Evolutionary conservation across 2,329 filamentous ascomycete species (phyloP), one percentile per base, ranked within the genome.

Genomic region (Hortaea sp.): DNA sequence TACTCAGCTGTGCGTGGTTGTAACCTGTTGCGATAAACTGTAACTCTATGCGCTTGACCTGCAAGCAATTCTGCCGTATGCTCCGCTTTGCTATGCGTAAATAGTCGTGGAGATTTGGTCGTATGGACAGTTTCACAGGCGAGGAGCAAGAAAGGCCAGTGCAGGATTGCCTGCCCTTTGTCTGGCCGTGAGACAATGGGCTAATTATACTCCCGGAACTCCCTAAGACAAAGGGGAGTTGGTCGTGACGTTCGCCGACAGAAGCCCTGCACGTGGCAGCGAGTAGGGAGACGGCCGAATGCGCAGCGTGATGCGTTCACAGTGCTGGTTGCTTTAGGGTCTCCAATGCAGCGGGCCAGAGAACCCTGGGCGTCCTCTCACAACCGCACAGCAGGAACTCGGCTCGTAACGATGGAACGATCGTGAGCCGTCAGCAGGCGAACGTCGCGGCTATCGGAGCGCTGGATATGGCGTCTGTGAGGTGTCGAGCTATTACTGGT

Each of bases 61-160:
- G 46, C 46, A 48, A 48, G 46, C 46, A 42, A 10, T n/a, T 3
- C 11, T 29, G 9, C 11, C 38, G n/a, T 42, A 39, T 42, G 11
- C n/a, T 41, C 7, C 39, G 28, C 43, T 9, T 9, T 37, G 4
- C 31, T 29, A 43, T 47, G 32, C 44, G 37, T 47, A 34, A 27
- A 32, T 28, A 6, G 7, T n/a, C 10, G 5, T 13, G 44, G 27
- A 4, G 29, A 27, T 37, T 29, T 39, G 42, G 12, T 5, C 6
- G 42, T 39, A 27, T 28, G 12, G 39, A 12, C n/a, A 35, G 7
- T 5, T 2, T 20, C 20, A 20, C 20, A 5, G 5, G 29, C 5
- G 11, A 20, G 6, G 43, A 13, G 7, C 7, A 11, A 6, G 7
- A 11, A 32, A 27, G 9, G 38, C 38, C 11, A 4, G 2, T n/a